Evolutionary conservation across 495 filamentous ascomycete genomes (phyloP).

Genomic region (Trichoderma gamsii): DNA sequence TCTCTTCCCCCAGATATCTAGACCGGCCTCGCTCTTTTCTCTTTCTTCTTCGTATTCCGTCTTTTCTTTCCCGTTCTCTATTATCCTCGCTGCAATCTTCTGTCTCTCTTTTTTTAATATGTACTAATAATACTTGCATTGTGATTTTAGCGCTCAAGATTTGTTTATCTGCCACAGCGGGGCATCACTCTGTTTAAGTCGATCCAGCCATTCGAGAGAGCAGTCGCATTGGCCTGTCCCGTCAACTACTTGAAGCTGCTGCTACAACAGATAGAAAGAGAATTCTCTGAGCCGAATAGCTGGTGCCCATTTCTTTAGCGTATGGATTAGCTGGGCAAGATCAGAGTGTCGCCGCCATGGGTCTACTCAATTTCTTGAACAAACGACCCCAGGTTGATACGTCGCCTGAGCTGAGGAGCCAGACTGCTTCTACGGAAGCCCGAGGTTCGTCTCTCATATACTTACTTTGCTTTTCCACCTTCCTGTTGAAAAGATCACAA

Average conservation of each 20-base stretch:
- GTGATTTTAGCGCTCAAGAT: background rate
- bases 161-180: background rate
- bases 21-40: background rate
- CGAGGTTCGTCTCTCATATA: background rate
- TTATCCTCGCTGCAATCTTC: too few species aligned
- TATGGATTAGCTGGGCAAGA: background rate
- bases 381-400: background rate
- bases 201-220: background rate
- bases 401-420: background rate
- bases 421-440: background rate
- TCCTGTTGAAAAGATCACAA: background rate
- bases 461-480: background rate
- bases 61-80: too few species aligned
- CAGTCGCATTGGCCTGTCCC: background rate
- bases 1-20: slow-evolving; percentile 3
- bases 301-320: background rate
- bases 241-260: background rate
- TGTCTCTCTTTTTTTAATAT: background rate
- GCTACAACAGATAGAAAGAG: background rate
- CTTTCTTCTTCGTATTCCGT: background rate
- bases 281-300: background rate
- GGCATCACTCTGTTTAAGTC: background rate
- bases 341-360: background rate
- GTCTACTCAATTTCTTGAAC: background rate
- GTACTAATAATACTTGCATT: background rate